Evolutionary conservation across 2,329 filamentous ascomycete species (phyloP), one percentile per base, ranked within the genome.

Genomic region (Aquanectria penicillioides): DNA sequence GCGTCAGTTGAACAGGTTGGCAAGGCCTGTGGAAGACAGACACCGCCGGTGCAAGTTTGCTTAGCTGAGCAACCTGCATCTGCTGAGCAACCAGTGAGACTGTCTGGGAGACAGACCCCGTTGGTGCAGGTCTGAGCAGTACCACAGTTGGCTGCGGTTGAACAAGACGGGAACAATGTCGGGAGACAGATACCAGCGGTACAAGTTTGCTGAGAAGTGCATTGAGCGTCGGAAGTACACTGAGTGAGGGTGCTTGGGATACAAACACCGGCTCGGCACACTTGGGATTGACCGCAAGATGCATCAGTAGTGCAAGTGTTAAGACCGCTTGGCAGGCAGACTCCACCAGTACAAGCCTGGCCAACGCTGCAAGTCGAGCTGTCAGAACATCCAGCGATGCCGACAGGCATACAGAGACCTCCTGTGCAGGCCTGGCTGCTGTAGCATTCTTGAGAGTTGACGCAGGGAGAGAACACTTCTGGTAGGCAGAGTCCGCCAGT

Each of bases 191-290:
- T 3, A 4, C 47, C 54, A 0, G 33, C 54, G 4, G 33, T 46
- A 9, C 54, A 57, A 6, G 40, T 33, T 11, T 57, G 28, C 6
- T 41, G 15, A 13, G 40, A n/a, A 18, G 28, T 44, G 10, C 57
- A 59, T 3, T 47, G 50, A 23, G 43, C 33, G 25, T 59, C 46
- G 20, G 12, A 17, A 3, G 18, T 38, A 29, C 57, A 59, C 0
- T 38, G n/a, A 18, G 8, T 28, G 5, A 55, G 29, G 26, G 40
- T 18, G 3, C 25, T 13, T 1, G 57, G 51, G 8, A 59, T 49
- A 25, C 57, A 59, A 11, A 59, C 43, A 6, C 43, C 37, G 5
- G 55, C 43, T 3, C 57, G 50, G 6, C 57, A 59, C 6, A 55
- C 36, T 3, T 33, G 44, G 6, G 13, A 18, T 4, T 22, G 13